A percentile compares a stretch with the other conserved stretches of the same genome.
phyloP scores from a whole-genome alignment of 768 basidiomycete species.

The Neoboletus brunneissimus region DNA sequence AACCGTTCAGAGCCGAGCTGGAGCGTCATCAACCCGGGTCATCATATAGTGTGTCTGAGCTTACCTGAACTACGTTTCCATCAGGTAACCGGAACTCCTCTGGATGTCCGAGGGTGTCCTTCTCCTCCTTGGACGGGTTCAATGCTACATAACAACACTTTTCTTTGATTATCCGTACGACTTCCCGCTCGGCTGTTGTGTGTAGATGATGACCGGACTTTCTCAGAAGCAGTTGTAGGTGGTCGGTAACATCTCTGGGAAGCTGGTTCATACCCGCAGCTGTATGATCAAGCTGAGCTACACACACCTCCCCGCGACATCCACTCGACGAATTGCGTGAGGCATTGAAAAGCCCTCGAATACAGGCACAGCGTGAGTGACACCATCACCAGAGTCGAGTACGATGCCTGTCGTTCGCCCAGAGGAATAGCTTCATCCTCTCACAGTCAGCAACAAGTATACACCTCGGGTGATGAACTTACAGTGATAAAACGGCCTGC shows the following conservation, averaged over 20 bases:
- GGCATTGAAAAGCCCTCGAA: conserved; percentile 99
- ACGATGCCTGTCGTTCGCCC: conserved; percentile 99
- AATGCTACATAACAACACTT: conserved; percentile 95
- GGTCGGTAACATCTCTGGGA: conserved; percentile 89
- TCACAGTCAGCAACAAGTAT: conserved; percentile 7
- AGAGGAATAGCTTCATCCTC: conserved; percentile 79
- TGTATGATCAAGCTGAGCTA: background rate
- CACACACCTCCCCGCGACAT: conserved; percentile 87
- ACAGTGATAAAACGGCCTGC: conserved; percentile 96
- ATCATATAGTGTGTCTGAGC: conserved; percentile 19
- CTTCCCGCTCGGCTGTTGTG: conserved; percentile 95
- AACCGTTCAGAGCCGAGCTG: conserved; percentile 95
- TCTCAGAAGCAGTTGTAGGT: conserved; percentile 89
- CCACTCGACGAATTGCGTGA: conserved; percentile 93
- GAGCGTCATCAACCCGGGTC: conserved; percentile 9
- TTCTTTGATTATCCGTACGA: conserved; percentile 97
- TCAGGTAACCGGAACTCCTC: conserved; percentile 95
- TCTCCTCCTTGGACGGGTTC: conserved; percentile 94
- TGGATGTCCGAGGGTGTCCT: conserved; percentile 69
- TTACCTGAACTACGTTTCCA: conserved; percentile 87
- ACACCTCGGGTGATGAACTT: conserved; percentile 33
- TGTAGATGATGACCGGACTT: conserved; percentile 94
- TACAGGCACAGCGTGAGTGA: conserved; percentile 97
- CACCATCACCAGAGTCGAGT: conserved; percentile 96
- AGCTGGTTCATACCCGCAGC: background rate